Evolutionary conservation across 2,329 filamentous ascomycete genomes (phyloP).

Genomic region (Nemania sp.): DNA sequence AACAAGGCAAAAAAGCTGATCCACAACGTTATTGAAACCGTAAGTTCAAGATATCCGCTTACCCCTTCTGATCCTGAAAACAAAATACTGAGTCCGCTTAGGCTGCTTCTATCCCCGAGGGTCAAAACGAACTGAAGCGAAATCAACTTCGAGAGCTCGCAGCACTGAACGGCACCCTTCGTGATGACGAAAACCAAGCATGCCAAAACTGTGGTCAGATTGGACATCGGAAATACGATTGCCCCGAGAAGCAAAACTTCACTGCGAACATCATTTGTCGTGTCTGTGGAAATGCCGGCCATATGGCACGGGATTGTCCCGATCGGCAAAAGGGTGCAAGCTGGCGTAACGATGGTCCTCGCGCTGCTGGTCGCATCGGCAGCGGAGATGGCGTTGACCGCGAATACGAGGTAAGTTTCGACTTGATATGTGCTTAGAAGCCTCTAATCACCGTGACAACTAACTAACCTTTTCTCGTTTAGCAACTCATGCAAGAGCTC

Average conservation of each 20-base stretch:
- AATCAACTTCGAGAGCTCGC: constrained; percentile 98
- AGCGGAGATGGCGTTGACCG: constrained; percentile 84
- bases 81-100: constrained; percentile 46
- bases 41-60: constrained; percentile 54
- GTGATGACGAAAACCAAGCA: constrained; percentile 98
- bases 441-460: constrained; percentile 32
- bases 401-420: constrained; percentile 84
- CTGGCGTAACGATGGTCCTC: constrained; percentile 78
- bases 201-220: constrained; percentile 99
- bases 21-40: constrained; percentile 98
- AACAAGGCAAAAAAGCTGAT: constrained; percentile 99
- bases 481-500: constrained; percentile 98
- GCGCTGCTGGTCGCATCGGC: constrained; percentile 68
- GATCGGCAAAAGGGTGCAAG: constrained; percentile 88
- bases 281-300: constrained; percentile 95
- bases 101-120: constrained; percentile 98
- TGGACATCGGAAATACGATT: constrained; percentile 98
- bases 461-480: constrained; percentile 46
- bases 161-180: constrained; percentile 96
- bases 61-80: not conserved
- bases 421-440: not conserved
- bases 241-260: constrained; percentile 95
- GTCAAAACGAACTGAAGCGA: constrained; percentile 97
- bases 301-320: constrained; percentile 98
- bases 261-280: constrained; percentile 99